phyloP scores from a whole-genome alignment of 306 rosid genomes.

The Fagus sylvatica region DNA sequence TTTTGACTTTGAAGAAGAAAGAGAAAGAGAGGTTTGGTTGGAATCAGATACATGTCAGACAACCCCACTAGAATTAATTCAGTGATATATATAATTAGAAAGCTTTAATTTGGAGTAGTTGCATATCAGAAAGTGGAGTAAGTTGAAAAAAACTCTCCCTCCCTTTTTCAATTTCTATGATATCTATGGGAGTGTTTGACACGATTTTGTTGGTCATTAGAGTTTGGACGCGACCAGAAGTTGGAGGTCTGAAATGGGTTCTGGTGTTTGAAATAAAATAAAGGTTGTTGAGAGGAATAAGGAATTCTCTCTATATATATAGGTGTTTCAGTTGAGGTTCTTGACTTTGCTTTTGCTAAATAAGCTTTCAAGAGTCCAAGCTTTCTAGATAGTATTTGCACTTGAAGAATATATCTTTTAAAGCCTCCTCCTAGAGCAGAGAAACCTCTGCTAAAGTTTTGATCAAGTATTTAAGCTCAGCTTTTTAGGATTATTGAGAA shows the following conservation, averaged over 20 bases:
- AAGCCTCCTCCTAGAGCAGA: too few species aligned
- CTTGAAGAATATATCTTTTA: background rate
- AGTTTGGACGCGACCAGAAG: background rate
- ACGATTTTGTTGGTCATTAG: constrained; percentile 26
- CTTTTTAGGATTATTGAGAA: background rate
- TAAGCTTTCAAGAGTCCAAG: background rate
- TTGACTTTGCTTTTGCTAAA: background rate
- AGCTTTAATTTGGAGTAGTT: constrained; percentile 24
- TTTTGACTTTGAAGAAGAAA: constrained; percentile 16
- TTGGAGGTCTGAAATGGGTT: background rate
- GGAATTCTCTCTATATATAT: background rate
- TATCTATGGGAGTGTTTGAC: constrained; percentile 29
- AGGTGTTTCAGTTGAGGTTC: constrained; percentile 16
- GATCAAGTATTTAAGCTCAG: background rate
- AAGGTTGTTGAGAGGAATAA: background rate
- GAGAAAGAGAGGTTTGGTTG: constrained; percentile 22
- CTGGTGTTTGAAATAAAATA: constrained; percentile 1
- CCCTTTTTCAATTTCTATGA: background rate
- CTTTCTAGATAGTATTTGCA: background rate
- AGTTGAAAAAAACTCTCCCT: constrained; percentile 19
- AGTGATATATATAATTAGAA: background rate
- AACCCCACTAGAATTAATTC: constrained; percentile 1
- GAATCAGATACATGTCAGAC: constrained; percentile 1
- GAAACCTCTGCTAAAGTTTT: background rate
- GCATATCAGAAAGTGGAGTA: constrained; percentile 25